Base-by-base conservation (phyloP, 768 basidiomycete genomes). In the Phaffia tasmanica region DNA sequence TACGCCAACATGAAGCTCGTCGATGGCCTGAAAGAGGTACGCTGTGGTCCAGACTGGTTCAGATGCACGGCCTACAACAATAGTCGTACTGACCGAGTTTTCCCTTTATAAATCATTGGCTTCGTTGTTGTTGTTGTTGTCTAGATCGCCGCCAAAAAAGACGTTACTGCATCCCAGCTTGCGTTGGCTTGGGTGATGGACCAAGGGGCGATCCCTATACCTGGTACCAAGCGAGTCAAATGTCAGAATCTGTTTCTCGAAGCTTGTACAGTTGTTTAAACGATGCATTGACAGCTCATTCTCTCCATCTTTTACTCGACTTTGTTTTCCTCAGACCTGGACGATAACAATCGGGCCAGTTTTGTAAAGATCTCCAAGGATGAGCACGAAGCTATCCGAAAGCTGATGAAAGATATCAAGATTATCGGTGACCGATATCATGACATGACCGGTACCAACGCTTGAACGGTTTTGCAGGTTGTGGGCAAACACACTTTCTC, bases 161-260 rank as follows among this genome's bases (percentile, higher is more conserved):
- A 55, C 1, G 32, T 46, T 21, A 62, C 55, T 15, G 32, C 48
- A 7, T 48, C 48, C 25, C 65, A 67, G 55, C 59, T 67, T 42
- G 59, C 59, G 30, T 54, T 67, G 21, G 57, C 59, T 29, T 67
- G 65, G 65, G 61, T 67, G 46, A 49, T 67, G 25, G 60, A 56
- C 25, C 59, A 67, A n/a, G 59, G 55, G 8, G 65, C 59, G 42
- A 32, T 67, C 11, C 65, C 65, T 16, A 67, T 67, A 18, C 65
- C 65, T 21, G 65, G 65, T 0, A 67, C 65, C 25, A 67, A 67
- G 54, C 32, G 59, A 11, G 30, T 51, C 18, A 21, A 48, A 21
- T 62, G 59, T 53, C 4, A 21, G 50, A 25, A 25, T 18, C 23
- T n/a, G 16, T 18, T 46, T 42, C 16, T 49, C 59, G 23, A 35